phyloP scores from a whole-genome alignment of 495 filamentous ascomycete genomes.

The Xylaria palmicola region DNA sequence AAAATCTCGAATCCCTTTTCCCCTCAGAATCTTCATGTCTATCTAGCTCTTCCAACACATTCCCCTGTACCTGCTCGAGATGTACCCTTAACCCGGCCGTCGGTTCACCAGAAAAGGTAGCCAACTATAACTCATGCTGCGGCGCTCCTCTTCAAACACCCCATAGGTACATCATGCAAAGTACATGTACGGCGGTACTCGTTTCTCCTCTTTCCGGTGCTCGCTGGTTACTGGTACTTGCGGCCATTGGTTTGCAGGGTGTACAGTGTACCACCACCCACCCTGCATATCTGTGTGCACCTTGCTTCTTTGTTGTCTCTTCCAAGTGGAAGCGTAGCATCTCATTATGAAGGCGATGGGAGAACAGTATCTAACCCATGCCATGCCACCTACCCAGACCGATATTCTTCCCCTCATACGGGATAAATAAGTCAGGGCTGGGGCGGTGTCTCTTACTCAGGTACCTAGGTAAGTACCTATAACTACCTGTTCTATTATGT shows the following conservation, averaged over 20 bases:
- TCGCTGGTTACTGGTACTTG: neutral
- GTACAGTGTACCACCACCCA: neutral
- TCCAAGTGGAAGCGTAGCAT: slow-evolving; percentile 7
- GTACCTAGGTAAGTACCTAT: neutral
- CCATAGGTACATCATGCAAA: neutral
- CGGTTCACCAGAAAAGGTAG: neutral
- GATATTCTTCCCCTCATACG: too few species aligned
- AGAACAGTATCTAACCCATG: too few species aligned
- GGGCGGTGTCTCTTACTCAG: neutral
- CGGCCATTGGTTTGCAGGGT: neutral
- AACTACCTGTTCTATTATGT: neutral
- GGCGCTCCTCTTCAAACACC: neutral
- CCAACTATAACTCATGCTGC: neutral
- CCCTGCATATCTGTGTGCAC: neutral
- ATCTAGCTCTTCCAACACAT: neutral
- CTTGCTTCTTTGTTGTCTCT: neutral
- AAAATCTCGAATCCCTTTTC: too few species aligned
- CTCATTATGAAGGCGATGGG: too few species aligned
- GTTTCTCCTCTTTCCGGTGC: neutral
- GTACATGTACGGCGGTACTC: neutral
- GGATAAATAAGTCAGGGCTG: too few species aligned
- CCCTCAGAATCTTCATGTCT: too few species aligned
- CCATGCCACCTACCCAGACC: too few species aligned
- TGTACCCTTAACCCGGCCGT: neutral
- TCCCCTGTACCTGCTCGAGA: too few species aligned